Evolutionary conservation across 257 asterid genomes (phyloP), one percentile per base, ranked within the genome.

Genomic region (Ophiorrhiza pumila): DNA sequence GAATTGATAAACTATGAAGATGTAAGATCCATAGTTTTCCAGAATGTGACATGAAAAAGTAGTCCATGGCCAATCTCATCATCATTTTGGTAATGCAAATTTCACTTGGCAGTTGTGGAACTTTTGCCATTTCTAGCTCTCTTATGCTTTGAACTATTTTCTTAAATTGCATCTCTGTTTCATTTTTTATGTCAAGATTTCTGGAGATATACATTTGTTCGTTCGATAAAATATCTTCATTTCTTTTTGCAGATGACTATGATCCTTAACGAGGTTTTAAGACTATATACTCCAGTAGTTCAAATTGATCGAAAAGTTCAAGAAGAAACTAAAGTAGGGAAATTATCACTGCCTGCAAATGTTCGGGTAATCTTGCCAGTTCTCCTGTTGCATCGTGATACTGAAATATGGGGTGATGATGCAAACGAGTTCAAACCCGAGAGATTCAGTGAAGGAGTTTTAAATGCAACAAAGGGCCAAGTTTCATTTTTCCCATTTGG

Each of bases 341-440:
- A 73, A 10, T 13, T 73, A 45, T 14, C 2, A n/a, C 65, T 78
- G 22, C 78, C 82, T 0, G 67, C 64, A 5, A 75, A 42, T 52
- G 58, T 72, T 55, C 14, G 31, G 52, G 41, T 78, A 8, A 0
- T 29, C n/a, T 22, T 78, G 37, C 82, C 78, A 11, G 0, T 59
- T 35, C 32, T 73, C 1, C 56, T 73, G 3, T 2, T 78, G 6
- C 82, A 78, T 25, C 68, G 68, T 23, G 60, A 53, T 31, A 13
- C 60, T 0, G 23, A 53, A 4, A 22, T 53, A 22, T 53, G 60
- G 60, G 82, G 82, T 29, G 78, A 73, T 27, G 75, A 78, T 32
- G 75, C 75, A 2, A 78, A 78, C 3, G 82, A 78, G 68, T 78
- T 78, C 68, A 72, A 72, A 9, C 81, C 81, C n/a, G 81, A 78